Evolutionary conservation across 352 stramenopile genomes (phyloP).

Genomic region (Plasmopara muralis): DNA sequence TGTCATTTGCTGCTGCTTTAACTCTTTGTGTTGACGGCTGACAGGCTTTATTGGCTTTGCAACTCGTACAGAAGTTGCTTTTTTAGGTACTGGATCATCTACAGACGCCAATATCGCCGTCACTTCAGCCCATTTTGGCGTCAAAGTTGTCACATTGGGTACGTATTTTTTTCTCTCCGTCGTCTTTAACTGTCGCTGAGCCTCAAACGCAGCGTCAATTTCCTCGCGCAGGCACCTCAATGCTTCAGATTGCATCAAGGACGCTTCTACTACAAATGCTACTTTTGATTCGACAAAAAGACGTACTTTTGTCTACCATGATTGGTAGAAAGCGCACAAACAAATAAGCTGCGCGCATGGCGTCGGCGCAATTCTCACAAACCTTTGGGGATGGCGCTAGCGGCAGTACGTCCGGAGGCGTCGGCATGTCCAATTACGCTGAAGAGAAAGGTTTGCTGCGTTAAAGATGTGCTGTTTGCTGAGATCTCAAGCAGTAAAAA

Average conservation of each 20-base stretch:
- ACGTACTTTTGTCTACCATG: neutral
- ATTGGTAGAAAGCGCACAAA: slow-evolving; percentile 2
- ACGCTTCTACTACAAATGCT: slow-evolving; percentile 1
- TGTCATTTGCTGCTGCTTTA: neutral
- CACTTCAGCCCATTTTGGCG: slow-evolving; percentile 23
- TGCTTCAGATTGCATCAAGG: slow-evolving; percentile 4
- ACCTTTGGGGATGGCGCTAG: slow-evolving; percentile 10
- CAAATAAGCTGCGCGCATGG: slow-evolving; percentile 2
- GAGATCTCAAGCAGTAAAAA: neutral
- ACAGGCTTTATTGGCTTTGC: neutral
- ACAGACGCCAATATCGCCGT: slow-evolving; percentile 24
- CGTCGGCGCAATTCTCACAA: slow-evolving; percentile 21
- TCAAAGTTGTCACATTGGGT: neutral
- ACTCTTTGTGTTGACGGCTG: neutral
- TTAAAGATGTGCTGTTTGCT: neutral
- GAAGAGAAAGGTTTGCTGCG: slow-evolving; percentile 23
- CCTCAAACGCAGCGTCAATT: slow-evolving; percentile 22
- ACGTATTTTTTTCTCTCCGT: neutral
- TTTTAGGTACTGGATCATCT: slow-evolving; percentile 2
- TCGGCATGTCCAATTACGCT: slow-evolving; percentile 30
- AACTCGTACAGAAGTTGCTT: neutral
- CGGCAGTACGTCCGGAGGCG: slow-evolving; percentile 16
- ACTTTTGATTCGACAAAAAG: slow-evolving; percentile 1
- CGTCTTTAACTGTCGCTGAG: slow-evolving; percentile 3
- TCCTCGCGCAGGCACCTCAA: slow-evolving; percentile 16